phyloP scores from a whole-genome alignment of 2,329 filamentous ascomycete genomes.

The Grosmannia clavigera region DNA sequence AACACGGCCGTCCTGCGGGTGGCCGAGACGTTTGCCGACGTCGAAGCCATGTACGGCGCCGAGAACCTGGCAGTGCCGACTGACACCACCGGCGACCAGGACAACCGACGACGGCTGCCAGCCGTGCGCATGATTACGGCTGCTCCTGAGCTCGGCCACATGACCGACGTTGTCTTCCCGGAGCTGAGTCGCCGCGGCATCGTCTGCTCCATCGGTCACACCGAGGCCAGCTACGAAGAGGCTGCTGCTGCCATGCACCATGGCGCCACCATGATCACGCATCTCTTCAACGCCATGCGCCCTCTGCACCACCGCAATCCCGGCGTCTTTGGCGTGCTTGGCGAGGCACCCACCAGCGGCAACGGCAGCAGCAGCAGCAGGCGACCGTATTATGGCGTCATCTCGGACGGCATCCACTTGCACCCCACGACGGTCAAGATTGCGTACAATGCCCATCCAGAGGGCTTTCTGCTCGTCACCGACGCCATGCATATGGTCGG shows the following conservation, averaged over 20 bases:
- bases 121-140: slow-evolving; percentile 72
- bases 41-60: slow-evolving; percentile 60
- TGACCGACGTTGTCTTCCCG: slow-evolving; percentile 52
- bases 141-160: slow-evolving; percentile 66
- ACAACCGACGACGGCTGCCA: slow-evolving; percentile 17
- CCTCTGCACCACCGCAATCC: slow-evolving; percentile 85
- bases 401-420: slow-evolving; percentile 81
- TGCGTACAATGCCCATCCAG: slow-evolving; percentile 73
- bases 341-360: slow-evolving; percentile 28
- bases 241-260: slow-evolving; percentile 57
- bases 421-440: slow-evolving; percentile 84
- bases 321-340: slow-evolving; percentile 77
- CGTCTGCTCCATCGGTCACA: slow-evolving; percentile 72
- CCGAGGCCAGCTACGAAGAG: slow-evolving; percentile 76
- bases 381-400: slow-evolving; percentile 76
- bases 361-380: slow-evolving; percentile 32
- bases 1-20: slow-evolving; percentile 58
- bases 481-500: slow-evolving; percentile 86
- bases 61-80: slow-evolving; percentile 42
- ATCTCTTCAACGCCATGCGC: slow-evolving; percentile 89
- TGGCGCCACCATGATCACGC: slow-evolving; percentile 81
- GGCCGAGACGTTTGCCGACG: slow-evolving; percentile 50
- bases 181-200: slow-evolving; percentile 54
- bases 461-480: slow-evolving; percentile 78
- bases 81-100: background rate